A percentile compares a stretch with the other conserved stretches of the same genome.
These are phyloP conservation scores for Passalora sequoiae DNA, from an alignment of 2,329 filamentous ascomycete genomes.

Conservation along the genomic window DNA sequence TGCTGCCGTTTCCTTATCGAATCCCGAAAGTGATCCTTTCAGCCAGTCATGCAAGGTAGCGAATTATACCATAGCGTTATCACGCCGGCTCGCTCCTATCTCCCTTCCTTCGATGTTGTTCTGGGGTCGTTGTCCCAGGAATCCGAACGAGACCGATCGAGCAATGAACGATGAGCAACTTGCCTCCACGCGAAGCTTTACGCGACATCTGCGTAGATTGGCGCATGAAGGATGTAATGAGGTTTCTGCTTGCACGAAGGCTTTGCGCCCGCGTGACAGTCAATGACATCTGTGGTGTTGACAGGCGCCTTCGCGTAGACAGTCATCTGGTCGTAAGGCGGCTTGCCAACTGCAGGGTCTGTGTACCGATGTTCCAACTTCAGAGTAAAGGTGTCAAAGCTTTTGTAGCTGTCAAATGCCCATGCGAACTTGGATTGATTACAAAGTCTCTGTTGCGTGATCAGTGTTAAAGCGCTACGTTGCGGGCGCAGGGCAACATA, in stretches of 20 bases:
- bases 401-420: slow-evolving; percentile 21
- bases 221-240: slow-evolving; percentile 12
- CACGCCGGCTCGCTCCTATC: too few relatives aligned
- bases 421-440: slow-evolving; percentile 24
- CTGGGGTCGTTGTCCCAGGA: background rate
- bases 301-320: slow-evolving; percentile 24
- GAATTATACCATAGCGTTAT: too few relatives aligned
- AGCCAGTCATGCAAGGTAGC: background rate
- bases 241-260: slow-evolving; percentile 14
- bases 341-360: slow-evolving; percentile 28
- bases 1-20: too few relatives aligned
- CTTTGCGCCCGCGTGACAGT: slow-evolving; percentile 9
- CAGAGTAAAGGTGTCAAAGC: slow-evolving; percentile 23
- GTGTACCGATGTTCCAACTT: slow-evolving; percentile 26
- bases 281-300: slow-evolving; percentile 9
- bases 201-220: slow-evolving; percentile 17
- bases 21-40: too few relatives aligned
- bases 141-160: background rate
- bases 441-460: slow-evolving; percentile 18
- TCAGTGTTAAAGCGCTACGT: background rate
- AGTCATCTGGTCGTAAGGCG: slow-evolving; percentile 28
- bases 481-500: slow-evolving; percentile 4
- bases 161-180: background rate
- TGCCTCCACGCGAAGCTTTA: background rate
- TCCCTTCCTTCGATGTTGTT: background rate